phyloP scores from a whole-genome alignment of 2,329 filamentous ascomycete species.

The Colletotrichum tamarilloi region DNA sequence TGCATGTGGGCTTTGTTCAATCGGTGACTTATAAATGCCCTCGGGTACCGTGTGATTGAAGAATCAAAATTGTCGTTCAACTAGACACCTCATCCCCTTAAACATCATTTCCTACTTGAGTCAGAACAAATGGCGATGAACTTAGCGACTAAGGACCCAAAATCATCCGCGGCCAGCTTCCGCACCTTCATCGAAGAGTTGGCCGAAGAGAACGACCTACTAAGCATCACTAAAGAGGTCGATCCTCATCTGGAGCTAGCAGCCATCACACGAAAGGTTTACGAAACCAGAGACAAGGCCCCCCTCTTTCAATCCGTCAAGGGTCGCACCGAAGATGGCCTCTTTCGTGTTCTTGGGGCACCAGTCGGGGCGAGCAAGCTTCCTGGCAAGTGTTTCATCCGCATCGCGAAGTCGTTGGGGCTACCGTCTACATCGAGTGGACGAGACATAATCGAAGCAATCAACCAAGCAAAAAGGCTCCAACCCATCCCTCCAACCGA shows the following conservation, averaged over 20 bases:
- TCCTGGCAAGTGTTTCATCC: constrained; percentile 48
- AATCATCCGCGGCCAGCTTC: constrained; percentile 49
- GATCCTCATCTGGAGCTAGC: constrained; percentile 58
- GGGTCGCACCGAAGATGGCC: constrained; percentile 52
- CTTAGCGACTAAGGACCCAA: background rate
- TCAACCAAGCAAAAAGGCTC: constrained; percentile 48
- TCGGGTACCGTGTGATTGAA: too few species aligned
- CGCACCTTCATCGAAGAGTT: constrained; percentile 57
- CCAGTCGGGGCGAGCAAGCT: constrained; percentile 50
- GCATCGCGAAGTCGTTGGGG: constrained; percentile 54
- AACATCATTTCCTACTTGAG: too few species aligned
- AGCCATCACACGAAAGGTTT: constrained; percentile 58
- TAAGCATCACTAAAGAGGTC: constrained; percentile 54
- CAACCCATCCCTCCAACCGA: constrained; percentile 46
- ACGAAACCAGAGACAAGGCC: constrained; percentile 57
- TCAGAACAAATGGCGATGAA: too few species aligned
- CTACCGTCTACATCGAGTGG: constrained; percentile 50
- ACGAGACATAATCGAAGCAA: constrained; percentile 54
- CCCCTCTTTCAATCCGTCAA: constrained; percentile 64
- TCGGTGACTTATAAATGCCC: too few species aligned
- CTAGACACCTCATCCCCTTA: too few species aligned
- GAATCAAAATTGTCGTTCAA: too few species aligned
- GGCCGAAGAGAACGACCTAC: constrained; percentile 53
- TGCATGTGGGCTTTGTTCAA: too few species aligned
- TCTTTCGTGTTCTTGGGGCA: constrained; percentile 60